Base-by-base conservation (phyloP, 768 basidiomycete genomes). In the Panaeolus cyanescens region DNA sequence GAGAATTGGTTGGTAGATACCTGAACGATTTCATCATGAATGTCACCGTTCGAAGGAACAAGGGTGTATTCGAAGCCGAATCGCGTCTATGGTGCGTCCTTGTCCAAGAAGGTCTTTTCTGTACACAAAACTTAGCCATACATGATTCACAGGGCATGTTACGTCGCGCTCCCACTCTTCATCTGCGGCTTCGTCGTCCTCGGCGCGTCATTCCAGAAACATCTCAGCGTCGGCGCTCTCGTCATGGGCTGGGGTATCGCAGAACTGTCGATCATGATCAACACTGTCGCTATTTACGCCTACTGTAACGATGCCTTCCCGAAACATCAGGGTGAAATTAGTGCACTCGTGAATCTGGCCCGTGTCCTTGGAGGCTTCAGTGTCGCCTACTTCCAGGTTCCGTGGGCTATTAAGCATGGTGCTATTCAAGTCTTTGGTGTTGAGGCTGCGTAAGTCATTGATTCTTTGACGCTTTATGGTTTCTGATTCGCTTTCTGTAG, bases 211-310 rank as follows among this genome's bases (percentile, higher is more conserved):
- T 71, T 88, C 54, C 78, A 88, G 67, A 80, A 83, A 17, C 83
- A 84, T 60, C 72, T 85, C 0, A 77, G 75, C 32, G 70, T 81
- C n/a, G 83, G 77, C 3, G 85, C 81, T 1, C 67, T 89, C 28
- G 77, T 89, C 56, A 82, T 89, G 72, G 88, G 88, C 15, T 90
- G 89, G 89, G 86, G 84, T 9, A 82, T 89, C 57, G 81, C 86
- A 0, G 78, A 86, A 61, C 73, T 85, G 2, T 76, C 83, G 0
- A 72, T 84, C 59, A 81, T 89, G 79, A 79, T 89, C 59, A 83
- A 79, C 67, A 89, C 88, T 0, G 86, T 87, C 54, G 84, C 85
- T 1, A 77, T 88, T 19, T 89, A 85, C 77, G 70, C 71, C 68
- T 84, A 74, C 56, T 65, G 69, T 56, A 70, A 71, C 40, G 71